Conservation (phyloP, 2,329 filamentous ascomycete genomes). For the Ophiostoma sp. region DNA sequence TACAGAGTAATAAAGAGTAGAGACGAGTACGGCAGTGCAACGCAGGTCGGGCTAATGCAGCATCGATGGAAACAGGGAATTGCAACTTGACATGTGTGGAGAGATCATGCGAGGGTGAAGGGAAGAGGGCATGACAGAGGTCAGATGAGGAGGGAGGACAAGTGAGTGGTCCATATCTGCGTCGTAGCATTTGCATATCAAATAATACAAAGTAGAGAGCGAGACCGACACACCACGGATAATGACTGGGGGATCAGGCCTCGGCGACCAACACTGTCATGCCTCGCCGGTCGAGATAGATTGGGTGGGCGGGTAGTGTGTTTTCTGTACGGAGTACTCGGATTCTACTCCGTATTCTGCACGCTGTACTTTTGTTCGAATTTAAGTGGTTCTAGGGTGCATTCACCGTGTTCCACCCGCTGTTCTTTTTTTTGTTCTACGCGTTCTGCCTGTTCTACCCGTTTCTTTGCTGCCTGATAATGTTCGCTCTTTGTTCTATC, state of each 20-base stretch:
- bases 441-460: background rate
- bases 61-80: slow-evolving; percentile 5
- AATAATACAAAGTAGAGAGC: background rate
- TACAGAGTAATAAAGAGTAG: background rate
- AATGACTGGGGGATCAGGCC: background rate
- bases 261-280: background rate
- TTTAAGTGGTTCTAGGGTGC: background rate
- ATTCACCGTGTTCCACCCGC: background rate
- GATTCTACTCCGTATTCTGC: no score
- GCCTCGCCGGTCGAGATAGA: slow-evolving; percentile 2
- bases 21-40: slow-evolving; percentile 9
- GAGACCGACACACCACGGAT: background rate
- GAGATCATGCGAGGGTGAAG: background rate
- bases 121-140: background rate
- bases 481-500: background rate
- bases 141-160: background rate
- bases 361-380: background rate
- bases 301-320: background rate
- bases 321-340: no score
- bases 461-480: background rate
- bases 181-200: background rate
- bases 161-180: background rate
- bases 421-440: background rate
- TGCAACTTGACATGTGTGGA: slow-evolving; percentile 5
- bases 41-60: slow-evolving; percentile 3